Evolutionary conservation across 345 rosid genomes (phyloP).

Genomic region (Populus nigra): DNA sequence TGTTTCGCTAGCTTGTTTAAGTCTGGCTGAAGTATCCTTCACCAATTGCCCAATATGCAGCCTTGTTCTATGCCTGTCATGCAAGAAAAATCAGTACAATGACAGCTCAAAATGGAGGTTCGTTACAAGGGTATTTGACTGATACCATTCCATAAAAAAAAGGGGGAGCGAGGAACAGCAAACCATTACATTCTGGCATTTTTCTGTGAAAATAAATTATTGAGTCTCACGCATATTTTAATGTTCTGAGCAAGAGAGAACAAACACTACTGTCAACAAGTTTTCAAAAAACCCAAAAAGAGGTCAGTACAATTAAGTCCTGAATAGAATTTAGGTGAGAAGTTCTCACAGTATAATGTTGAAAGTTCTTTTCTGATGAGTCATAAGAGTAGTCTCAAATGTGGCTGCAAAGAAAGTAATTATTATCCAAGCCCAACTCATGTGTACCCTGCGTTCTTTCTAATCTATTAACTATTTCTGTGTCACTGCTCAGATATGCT

Average conservation of each 20-base stretch:
- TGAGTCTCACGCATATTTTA: not conserved
- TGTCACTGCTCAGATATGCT: not conserved
- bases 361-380: not conserved
- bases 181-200: not conserved
- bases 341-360: not conserved
- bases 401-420: not conserved
- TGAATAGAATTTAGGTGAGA: not conserved
- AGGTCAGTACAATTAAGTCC: not conserved
- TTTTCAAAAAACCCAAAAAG: not conserved
- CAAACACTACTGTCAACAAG: not conserved
- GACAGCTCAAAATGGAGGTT: not conserved
- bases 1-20: conserved; percentile 82
- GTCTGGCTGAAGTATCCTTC: conserved; percentile 91
- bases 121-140: not conserved
- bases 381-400: not conserved
- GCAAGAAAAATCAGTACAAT: conserved; percentile 19
- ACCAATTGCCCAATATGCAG: conserved; percentile 78
- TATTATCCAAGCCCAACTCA: not conserved
- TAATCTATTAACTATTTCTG: not conserved
- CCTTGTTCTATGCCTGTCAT: conserved; percentile 76
- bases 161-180: not conserved
- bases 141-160: not conserved
- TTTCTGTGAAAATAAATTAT: not conserved
- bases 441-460: not conserved
- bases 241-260: not conserved